Evolutionary conservation across 768 basidiomycete species (phyloP), one percentile per base, ranked within the genome.

Genomic region (Trametes villosa): DNA sequence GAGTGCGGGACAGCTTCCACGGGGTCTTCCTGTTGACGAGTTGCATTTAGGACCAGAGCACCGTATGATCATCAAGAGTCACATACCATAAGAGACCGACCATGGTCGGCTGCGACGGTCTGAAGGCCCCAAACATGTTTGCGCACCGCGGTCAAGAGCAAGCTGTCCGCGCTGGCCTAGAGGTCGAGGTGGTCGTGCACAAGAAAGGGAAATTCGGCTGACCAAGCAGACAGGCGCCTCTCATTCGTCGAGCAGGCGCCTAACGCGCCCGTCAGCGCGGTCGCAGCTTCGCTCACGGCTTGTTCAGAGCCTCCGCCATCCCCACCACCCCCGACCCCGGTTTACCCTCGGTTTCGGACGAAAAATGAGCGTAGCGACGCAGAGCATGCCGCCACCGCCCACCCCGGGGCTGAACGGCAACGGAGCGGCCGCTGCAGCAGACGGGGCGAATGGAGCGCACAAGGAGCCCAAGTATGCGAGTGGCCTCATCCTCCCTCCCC

Each of bases 401-500:
- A 75, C 76, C 52, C 66, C 75, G 8, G 67, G 59, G 2, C 55
- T 73, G 34, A 85, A 85, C 59, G 86, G 79, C 26, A 64, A 78
- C 55, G 78, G 71, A 29, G 78, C 65, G 30, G 64, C 81, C 34
- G 71, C 73, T 17, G 77, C 78, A 71, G 77, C 79, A 44, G 67
- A 68, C 48, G 68, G 67, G 38, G 72, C 70, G 54, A 75, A 76
- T 11, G 75, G 72, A 31, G 63, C 72, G 22, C 66, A 64, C 64
- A 81, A 67, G 51, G 67, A 69, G 27, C 71, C 73, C 62, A 74
- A 79, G 69, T 94, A 91, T 70, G 80, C 88, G 22, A 88, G 83
- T 58, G 94, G 94, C 46, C 85, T 98, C 69, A 98, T 98, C 76
- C 88, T 96, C 26, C 96, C 96, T 64, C 94, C 96, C 1, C 94